A percentile compares a stretch with the other conserved stretches of the same genome.
These are phyloP conservation scores for Rhizophora apiculata DNA, from an alignment of 345 rosid species.

Conservation along the genomic window DNA sequence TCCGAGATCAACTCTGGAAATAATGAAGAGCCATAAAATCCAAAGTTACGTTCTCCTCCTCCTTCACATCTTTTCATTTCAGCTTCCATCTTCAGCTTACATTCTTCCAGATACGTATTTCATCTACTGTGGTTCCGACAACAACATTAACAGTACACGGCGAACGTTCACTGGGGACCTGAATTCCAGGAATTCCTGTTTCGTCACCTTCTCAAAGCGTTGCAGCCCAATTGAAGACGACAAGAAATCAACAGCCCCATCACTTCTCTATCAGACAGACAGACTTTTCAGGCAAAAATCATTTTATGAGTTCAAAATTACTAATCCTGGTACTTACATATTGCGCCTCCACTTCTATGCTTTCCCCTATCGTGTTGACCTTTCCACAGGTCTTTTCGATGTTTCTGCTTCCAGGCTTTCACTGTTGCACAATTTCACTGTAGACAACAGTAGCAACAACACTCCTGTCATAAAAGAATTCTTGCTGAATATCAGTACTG, in stretches of 20 bases:
- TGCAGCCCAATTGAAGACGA: constrained; percentile 13
- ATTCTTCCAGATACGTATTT: constrained; percentile 39
- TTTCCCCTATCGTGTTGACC: not conserved
- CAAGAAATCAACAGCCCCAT: not conserved
- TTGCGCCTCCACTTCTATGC: constrained; percentile 25
- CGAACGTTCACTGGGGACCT: constrained; percentile 38
- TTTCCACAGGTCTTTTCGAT: constrained; percentile 13
- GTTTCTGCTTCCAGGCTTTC: constrained; percentile 12
- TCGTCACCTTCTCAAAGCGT: constrained; percentile 17
- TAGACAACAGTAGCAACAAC: not conserved
- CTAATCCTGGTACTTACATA: constrained; percentile 8
- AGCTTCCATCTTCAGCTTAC: constrained; percentile 19
- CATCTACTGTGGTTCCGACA: constrained; percentile 53
- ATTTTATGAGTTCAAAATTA: constrained; percentile 13
- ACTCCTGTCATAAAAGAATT: constrained; percentile 12
- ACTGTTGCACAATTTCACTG: constrained; percentile 9
- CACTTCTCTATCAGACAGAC: constrained; percentile 19
- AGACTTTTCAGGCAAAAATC: constrained; percentile 15
- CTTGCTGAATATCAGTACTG: not conserved
- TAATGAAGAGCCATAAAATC: not conserved
- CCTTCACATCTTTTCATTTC: constrained; percentile 11
- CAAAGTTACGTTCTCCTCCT: constrained; percentile 10
- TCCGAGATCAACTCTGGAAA: constrained; percentile 7
- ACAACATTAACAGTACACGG: not conserved
- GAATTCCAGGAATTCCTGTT: constrained; percentile 9